A percentile compares a stretch with the other conserved stretches of the same genome.
These are phyloP conservation scores for Sporothrix euskadiensis DNA, from an alignment of 2,329 filamentous ascomycete genomes.

Conservation along the genomic window DNA sequence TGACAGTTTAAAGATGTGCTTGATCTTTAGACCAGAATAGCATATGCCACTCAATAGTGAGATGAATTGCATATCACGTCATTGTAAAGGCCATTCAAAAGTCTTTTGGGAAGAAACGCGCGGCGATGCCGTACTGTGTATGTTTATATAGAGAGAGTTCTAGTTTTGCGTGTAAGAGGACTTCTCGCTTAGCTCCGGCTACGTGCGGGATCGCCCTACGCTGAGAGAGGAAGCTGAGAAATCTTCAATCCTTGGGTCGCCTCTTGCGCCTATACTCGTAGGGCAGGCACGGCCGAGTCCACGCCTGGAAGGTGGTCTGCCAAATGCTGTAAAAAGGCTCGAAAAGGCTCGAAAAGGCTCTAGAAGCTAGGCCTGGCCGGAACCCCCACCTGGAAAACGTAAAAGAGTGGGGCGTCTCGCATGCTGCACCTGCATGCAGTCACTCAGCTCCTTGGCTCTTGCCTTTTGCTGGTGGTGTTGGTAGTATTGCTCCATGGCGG, in stretches of 20 bases:
- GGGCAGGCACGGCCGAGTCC: not conserved
- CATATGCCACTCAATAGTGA: no score
- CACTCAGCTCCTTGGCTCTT: not conserved
- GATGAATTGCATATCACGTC: no score
- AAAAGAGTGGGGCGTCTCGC: conserved; percentile 17
- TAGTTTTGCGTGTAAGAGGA: not conserved
- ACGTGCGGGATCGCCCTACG: conserved; percentile 13
- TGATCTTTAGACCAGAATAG: no score
- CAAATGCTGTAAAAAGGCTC: not conserved
- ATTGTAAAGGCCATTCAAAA: no score
- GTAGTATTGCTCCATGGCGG: not conserved
- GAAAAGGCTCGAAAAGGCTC: not conserved
- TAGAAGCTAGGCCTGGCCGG: conserved; percentile 2
- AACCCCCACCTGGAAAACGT: conserved; percentile 6
- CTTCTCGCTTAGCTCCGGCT: conserved; percentile 23
- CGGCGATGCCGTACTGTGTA: not conserved
- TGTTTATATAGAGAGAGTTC: no score
- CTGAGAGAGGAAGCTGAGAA: conserved; percentile 17
- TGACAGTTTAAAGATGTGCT: no score
- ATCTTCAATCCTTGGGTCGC: not conserved
- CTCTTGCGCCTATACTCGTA: not conserved
- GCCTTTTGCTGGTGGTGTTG: not conserved
- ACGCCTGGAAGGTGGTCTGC: not conserved
- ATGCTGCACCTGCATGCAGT: conserved; percentile 10
- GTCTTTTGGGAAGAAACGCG: not conserved